Evolutionary conservation across 441 rosid genomes (phyloP).

Genomic region (Hura crepitans): DNA sequence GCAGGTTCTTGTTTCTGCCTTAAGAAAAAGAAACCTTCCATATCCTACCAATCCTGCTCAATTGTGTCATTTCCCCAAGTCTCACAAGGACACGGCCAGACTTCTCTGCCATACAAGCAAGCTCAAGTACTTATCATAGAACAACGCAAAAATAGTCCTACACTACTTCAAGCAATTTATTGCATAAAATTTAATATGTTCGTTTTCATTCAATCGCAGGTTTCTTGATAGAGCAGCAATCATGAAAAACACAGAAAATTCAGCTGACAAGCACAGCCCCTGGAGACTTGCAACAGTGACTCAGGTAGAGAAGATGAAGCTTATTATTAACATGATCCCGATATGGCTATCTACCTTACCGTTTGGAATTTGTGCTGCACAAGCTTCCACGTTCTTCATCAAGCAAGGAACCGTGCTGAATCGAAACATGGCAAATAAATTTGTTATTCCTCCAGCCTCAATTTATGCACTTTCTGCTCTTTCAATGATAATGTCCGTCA

Average conservation of each 20-base stretch:
- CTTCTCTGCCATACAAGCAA: conserved; percentile 58
- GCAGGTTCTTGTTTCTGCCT: conserved; percentile 72
- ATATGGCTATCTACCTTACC: conserved; percentile 71
- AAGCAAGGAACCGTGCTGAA: conserved; percentile 63
- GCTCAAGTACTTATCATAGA: conserved; percentile 46
- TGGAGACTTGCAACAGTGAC: conserved; percentile 80
- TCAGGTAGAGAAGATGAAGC: conserved; percentile 77
- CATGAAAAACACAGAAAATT: conserved; percentile 33
- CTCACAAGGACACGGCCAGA: conserved; percentile 40
- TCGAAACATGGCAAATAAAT: conserved; percentile 38
- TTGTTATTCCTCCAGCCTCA: conserved; percentile 71
- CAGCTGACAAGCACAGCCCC: conserved; percentile 38
- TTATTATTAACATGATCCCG: conserved; percentile 75
- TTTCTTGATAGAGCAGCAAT: conserved; percentile 89
- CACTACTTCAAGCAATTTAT: too few species aligned
- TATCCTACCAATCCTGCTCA: conserved; percentile 46
- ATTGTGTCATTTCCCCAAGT: conserved; percentile 43
- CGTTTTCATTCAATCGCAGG: conserved; percentile 32
- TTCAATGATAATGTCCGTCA: conserved; percentile 56
- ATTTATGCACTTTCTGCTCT: conserved; percentile 52
- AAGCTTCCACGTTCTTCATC: conserved; percentile 77
- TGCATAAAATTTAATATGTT: conserved; percentile 4
- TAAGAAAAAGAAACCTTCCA: conserved; percentile 61
- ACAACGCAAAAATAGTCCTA: too few species aligned
- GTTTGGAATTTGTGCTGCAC: conserved; percentile 68